Evolutionary conservation across 148 eudicot species (phyloP).

Genomic region (Oxyria digyna): DNA sequence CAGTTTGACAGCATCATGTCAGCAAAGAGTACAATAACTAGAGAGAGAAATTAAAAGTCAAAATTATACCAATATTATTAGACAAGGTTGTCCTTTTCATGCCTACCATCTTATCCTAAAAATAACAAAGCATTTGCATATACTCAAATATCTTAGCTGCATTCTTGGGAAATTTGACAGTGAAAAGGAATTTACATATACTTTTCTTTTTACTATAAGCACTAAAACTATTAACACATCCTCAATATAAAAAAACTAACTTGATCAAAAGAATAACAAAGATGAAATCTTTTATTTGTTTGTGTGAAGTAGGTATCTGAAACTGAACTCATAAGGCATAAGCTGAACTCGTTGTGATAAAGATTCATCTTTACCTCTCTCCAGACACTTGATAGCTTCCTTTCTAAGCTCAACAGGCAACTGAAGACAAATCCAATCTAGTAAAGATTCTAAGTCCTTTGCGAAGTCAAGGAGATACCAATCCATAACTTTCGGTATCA

Average conservation of each 20-base stretch:
- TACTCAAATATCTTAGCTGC: neutral
- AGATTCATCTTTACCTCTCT: conserved; percentile 33
- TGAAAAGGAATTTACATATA: neutral
- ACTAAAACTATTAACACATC: neutral
- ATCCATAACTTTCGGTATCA: conserved; percentile 74
- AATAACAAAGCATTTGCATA: neutral
- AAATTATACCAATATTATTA: neutral
- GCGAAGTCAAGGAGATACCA: conserved; percentile 90
- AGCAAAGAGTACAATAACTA: neutral
- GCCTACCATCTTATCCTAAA: neutral
- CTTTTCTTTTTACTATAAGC: conserved; percentile 4
- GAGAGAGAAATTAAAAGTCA: neutral
- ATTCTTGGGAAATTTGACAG: neutral
- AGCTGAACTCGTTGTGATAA: conserved; percentile 40
- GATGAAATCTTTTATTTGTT: neutral
- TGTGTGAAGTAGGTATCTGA: conserved; percentile 61
- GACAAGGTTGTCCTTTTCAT: neutral
- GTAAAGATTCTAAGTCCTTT: conserved; percentile 68
- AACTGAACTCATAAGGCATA: conserved; percentile 65
- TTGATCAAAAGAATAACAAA: neutral
- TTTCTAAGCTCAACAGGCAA: conserved; percentile 49
- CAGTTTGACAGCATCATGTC: neutral
- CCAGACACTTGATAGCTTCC: conserved; percentile 41
- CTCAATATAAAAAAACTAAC: neutral
- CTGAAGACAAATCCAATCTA: conserved; percentile 90